phyloP scores from a whole-genome alignment of 148 eudicot species.

The Vaccinium vitisidaea region DNA sequence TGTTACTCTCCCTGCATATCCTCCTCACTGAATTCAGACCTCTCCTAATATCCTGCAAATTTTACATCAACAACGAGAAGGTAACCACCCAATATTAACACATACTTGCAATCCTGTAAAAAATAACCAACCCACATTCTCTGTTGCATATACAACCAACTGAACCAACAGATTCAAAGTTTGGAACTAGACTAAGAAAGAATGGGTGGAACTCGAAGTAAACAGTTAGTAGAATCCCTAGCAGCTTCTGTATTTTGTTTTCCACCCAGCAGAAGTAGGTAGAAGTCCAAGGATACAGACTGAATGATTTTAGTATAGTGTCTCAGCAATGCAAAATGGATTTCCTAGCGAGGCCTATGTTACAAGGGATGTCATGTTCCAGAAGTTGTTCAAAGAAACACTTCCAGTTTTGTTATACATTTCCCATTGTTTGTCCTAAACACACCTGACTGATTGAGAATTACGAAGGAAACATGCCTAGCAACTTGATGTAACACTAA shows the following conservation, averaged over 20 bases:
- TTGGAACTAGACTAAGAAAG: background rate
- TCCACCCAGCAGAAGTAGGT: background rate
- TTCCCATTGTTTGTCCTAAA: background rate
- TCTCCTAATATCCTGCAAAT: conserved; percentile 86
- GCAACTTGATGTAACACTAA: background rate
- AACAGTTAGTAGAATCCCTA: background rate
- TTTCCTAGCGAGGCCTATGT: background rate
- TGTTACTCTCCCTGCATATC: conserved; percentile 49
- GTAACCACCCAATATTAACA: background rate
- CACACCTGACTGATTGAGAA: background rate
- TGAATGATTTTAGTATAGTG: background rate
- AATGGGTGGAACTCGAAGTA: background rate
- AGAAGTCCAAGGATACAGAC: background rate
- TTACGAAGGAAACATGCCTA: background rate
- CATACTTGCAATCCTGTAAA: background rate
- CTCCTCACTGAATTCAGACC: conserved; percentile 78
- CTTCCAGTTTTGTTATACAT: background rate
- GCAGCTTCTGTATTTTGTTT: background rate
- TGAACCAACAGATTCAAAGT: background rate
- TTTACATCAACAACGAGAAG: conserved; percentile 6
- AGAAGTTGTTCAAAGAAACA: background rate
- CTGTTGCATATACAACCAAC: background rate
- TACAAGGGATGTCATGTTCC: background rate
- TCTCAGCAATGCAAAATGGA: background rate
- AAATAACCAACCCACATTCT: background rate